Evolutionary conservation across 2,329 filamentous ascomycete genomes (phyloP).

Genomic region (Raffaelea ambrosiae): DNA sequence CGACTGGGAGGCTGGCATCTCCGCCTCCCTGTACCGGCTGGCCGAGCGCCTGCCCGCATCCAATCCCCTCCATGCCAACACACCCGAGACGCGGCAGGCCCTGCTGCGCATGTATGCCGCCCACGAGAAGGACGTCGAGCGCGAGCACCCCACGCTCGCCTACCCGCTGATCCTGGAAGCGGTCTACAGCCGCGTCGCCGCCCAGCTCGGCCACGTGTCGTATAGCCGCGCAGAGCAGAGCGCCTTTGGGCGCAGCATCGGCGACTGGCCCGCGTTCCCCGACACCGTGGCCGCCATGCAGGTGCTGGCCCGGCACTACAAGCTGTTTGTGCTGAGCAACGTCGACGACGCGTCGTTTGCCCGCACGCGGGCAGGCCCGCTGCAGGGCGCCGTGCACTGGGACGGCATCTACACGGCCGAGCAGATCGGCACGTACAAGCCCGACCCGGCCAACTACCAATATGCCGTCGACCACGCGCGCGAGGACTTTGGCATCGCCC

Average conservation of each 20-base stretch:
- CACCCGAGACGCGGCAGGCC: constrained; percentile 12
- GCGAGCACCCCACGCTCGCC: constrained; percentile 41
- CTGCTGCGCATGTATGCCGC: constrained; percentile 27
- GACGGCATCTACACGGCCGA: constrained; percentile 62
- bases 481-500: constrained; percentile 40
- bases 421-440: constrained; percentile 66
- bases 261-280: constrained; percentile 45
- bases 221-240: constrained; percentile 29
- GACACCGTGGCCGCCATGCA: constrained; percentile 48
- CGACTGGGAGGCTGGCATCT: constrained; percentile 64
- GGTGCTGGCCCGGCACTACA: constrained; percentile 40
- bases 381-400: constrained; percentile 31
- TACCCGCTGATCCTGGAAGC: constrained; percentile 52
- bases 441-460: constrained; percentile 53
- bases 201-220: constrained; percentile 26
- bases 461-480: constrained; percentile 51
- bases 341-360: constrained; percentile 38
- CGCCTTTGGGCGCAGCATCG: constrained; percentile 42
- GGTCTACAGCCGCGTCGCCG: constrained; percentile 38
- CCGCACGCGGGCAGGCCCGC: constrained; percentile 12
- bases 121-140: constrained; percentile 40
- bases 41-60: constrained; percentile 29
- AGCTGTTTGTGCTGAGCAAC: constrained; percentile 53
- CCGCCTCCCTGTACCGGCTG: constrained; percentile 40
- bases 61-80: constrained; percentile 26